Evolutionary conservation across 805 yeast genomes (phyloP), one percentile per base, ranked within the genome.

Genomic region (Candida ulmi): DNA sequence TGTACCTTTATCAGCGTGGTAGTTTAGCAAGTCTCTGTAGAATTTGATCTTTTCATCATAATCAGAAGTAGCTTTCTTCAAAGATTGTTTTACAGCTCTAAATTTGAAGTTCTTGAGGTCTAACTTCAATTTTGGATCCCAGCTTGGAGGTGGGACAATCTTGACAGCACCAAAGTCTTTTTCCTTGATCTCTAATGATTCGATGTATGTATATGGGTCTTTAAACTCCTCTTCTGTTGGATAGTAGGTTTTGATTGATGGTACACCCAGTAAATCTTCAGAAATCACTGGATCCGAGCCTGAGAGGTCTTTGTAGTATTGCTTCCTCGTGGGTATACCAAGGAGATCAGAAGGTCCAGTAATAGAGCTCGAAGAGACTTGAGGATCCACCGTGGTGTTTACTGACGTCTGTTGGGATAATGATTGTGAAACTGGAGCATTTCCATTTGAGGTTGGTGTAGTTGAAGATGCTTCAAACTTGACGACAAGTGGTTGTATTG

Each of bases 111-210:
- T 48, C 40, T 72, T 75, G 3, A 77, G 60, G 46, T 74, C 72
- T 17, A 63, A 48, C 11, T 58, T 42, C 37, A 60, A 62, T 11
- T 43, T 38, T 2, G 55, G 68, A 11, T 54, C 40, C 70, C 69
- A 69, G 8, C 30, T 23, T 8, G 47, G 37, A 2, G 85, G 84
- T 5, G 87, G 78, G 8, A 72, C 65, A 7, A 85, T 62, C 51
- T 83, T 84, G 30, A 84, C 64, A 15, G 88, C 88, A 1, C 91
- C 91, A 48, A 65, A 69, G 23, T 60, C 50, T 33, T 54, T 57
- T 0, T 84, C 88, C n/a, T 60, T 47, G 0, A 58, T 61, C 11
- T 59, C 52, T 4, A 77, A 46, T 11, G 68, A 60, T 41, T 76
- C 79, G 26, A 80, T 62, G 44, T 77, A 76, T 30, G 51, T 55